Evolutionary conservation across 2,329 filamentous ascomycete genomes (phyloP).

Genomic region (Ceratocystis colombiana): DNA sequence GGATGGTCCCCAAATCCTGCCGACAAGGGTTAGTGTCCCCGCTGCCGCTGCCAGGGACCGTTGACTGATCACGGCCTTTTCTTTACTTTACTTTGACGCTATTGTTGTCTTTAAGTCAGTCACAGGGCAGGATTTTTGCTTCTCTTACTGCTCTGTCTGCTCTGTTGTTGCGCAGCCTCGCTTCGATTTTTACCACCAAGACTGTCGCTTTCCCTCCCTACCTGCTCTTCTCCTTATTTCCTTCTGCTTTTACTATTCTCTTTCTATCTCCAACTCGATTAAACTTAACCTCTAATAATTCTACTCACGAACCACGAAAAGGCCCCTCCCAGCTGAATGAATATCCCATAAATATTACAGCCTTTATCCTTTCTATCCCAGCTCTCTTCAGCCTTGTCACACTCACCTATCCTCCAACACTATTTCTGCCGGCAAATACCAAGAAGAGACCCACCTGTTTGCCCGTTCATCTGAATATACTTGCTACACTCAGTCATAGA

Average conservation of each 20-base stretch:
- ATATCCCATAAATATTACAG: background rate
- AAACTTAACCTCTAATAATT: background rate
- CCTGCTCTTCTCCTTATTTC: background rate
- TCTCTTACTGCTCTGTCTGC: background rate
- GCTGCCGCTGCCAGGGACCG: conserved; percentile 24
- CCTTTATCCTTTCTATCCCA: background rate
- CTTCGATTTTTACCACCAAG: background rate
- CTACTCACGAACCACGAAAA: background rate
- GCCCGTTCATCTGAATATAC: background rate
- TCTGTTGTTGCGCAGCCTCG: background rate
- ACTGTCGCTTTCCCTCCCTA: background rate
- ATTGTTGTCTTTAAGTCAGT: background rate
- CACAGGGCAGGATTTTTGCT: conserved; percentile 1
- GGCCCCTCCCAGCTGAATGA: background rate
- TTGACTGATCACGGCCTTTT: conserved; percentile 18
- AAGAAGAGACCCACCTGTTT: background rate
- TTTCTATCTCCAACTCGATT: background rate
- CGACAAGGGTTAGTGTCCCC: conserved; percentile 20
- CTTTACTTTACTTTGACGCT: conserved; percentile 8
- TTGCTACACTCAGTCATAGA: too few species aligned
- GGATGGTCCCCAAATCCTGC: conserved; percentile 12
- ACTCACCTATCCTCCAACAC: background rate
- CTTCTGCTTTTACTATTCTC: background rate
- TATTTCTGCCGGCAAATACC: background rate
- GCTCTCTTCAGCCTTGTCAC: conserved; percentile 11